Evolutionary conservation across 176 grass and related monocot species (phyloP).

Genomic region (Typha latifolia): DNA sequence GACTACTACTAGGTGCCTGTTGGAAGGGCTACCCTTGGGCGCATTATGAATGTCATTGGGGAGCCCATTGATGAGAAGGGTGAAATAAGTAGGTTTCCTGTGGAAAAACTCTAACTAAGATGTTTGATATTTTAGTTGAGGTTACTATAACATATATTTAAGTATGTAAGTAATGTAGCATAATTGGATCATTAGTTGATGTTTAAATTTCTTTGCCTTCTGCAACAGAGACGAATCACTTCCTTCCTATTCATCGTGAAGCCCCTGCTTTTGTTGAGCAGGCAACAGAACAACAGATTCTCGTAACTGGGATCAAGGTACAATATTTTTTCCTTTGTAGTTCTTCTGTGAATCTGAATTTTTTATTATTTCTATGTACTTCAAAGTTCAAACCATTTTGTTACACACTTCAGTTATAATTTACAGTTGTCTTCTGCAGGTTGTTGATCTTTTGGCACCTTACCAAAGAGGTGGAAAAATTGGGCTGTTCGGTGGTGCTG

Average conservation of each 20-base stretch:
- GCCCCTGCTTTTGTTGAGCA: conserved; percentile 90
- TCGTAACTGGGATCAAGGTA: conserved; percentile 97
- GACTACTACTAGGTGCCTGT: conserved; percentile 61
- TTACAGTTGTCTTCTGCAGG: conserved; percentile 26
- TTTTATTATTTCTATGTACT: neutral
- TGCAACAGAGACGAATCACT: conserved; percentile 55
- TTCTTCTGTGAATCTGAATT: neutral
- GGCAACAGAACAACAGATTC: conserved; percentile 89
- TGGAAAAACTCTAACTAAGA: neutral
- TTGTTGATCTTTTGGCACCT: conserved; percentile 91
- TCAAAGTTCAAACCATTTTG: neutral
- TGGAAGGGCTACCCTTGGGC: conserved; percentile 79
- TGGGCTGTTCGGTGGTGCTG: conserved; percentile 90
- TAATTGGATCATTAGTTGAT: no score
- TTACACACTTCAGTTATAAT: neutral
- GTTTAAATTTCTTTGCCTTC: neutral
- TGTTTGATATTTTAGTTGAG: neutral
- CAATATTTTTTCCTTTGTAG: neutral
- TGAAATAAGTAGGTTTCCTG: conserved; percentile 58
- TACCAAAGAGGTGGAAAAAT: conserved; percentile 97
- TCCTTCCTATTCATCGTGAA: conserved; percentile 87
- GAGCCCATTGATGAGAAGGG: conserved; percentile 91
- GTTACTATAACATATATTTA: neutral
- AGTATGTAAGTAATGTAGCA: no score
- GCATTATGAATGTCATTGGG: conserved; percentile 90